phyloP scores from a whole-genome alignment of 2,329 filamentous ascomycete genomes.

The Ophiostoma ips region DNA sequence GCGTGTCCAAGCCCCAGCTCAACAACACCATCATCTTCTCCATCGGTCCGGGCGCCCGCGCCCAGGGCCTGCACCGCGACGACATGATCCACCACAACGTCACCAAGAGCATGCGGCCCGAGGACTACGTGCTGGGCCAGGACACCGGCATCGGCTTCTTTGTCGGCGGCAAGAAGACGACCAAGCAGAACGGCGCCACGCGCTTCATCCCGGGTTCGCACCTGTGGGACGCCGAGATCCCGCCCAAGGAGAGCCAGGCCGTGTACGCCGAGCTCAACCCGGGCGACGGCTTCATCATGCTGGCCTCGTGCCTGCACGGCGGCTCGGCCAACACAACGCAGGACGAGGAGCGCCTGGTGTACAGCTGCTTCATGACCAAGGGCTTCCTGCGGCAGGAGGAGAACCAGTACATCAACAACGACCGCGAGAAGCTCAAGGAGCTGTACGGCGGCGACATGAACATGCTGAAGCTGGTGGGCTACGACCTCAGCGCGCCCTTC shows the following conservation, averaged over 20 bases:
- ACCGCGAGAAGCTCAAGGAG: conserved; percentile 12
- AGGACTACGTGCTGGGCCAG: conserved; percentile 11
- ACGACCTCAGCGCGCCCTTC: conserved; percentile 13
- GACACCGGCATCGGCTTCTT: conserved; percentile 21
- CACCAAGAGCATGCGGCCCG: neutral
- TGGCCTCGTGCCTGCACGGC: conserved; percentile 17
- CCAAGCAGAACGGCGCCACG: conserved; percentile 22
- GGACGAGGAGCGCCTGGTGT: conserved; percentile 10
- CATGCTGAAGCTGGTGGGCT: conserved; percentile 16
- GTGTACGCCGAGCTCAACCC: conserved; percentile 14
- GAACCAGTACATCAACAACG: conserved; percentile 17
- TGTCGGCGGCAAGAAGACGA: conserved; percentile 20
- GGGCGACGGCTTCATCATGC: conserved; percentile 16
- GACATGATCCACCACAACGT: conserved; percentile 17
- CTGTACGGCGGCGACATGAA: conserved; percentile 10
- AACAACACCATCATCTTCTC: conserved; percentile 20
- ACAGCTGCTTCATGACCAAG: conserved; percentile 5
- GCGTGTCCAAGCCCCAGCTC: conserved; percentile 13
- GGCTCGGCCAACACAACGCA: conserved; percentile 16
- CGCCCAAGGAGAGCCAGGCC: conserved; percentile 12
- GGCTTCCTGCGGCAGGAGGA: conserved; percentile 11
- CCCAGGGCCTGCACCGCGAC: conserved; percentile 17
- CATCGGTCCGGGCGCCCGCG: conserved; percentile 14
- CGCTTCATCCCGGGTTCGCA: conserved; percentile 24
- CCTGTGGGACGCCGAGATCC: conserved; percentile 17